These are phyloP conservation scores for Gastrolobium bilobum DNA, from an alignment of 306 rosid genomes.

Conservation along the genomic window DNA sequence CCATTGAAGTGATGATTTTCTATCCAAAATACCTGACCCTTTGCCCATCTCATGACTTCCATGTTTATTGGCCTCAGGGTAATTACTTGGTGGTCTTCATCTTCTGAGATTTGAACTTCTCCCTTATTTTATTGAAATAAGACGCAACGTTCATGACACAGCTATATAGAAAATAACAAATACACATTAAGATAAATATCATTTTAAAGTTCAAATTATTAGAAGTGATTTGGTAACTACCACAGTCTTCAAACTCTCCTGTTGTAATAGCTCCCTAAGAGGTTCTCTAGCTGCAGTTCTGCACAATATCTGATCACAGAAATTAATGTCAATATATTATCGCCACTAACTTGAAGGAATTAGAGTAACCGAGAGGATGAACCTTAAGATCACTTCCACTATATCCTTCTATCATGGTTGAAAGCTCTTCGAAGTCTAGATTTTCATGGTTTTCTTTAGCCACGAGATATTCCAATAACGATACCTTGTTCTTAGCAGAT, in stretches of 20 bases:
- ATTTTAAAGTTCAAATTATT: neutral
- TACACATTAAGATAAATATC: constrained; percentile 20
- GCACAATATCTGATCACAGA: constrained; percentile 76
- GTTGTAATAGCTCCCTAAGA: constrained; percentile 79
- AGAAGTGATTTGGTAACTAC: constrained; percentile 50
- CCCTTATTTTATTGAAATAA: constrained; percentile 68
- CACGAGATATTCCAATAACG: too few species aligned
- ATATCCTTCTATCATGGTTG: too few species aligned
- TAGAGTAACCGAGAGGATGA: too few species aligned
- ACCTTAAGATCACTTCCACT: too few species aligned
- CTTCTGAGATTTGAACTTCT: constrained; percentile 60
- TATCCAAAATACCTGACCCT: constrained; percentile 66
- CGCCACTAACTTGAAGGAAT: neutral
- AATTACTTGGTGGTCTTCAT: constrained; percentile 61
- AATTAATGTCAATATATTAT: constrained; percentile 39
- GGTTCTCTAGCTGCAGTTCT: constrained; percentile 83
- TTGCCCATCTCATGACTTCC: constrained; percentile 91
- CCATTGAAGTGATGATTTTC: constrained; percentile 15
- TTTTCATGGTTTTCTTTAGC: too few species aligned
- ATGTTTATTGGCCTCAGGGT: constrained; percentile 68
- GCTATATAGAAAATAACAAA: neutral
- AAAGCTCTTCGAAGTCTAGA: too few species aligned
- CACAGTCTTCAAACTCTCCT: constrained; percentile 78
- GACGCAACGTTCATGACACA: neutral
- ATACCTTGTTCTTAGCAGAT: too few species aligned